Evolutionary conservation across 2,329 filamentous ascomycete genomes (phyloP).

Genomic region (Botrytis squamosa): DNA sequence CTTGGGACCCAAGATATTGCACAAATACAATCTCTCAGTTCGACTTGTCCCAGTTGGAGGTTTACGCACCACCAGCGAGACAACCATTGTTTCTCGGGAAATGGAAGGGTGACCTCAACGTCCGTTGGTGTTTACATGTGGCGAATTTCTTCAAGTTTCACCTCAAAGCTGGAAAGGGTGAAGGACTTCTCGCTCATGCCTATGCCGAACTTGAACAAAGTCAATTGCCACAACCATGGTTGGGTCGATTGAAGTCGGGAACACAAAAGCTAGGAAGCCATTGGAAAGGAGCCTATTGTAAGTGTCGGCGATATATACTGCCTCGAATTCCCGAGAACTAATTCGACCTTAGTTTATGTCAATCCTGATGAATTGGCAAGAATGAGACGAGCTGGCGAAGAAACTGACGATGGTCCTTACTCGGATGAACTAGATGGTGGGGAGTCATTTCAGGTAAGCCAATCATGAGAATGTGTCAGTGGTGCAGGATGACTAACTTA

Average conservation of each 20-base stretch:
- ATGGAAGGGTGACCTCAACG: slow-evolving; percentile 43
- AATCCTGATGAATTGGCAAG: slow-evolving; percentile 26
- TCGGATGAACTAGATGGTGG: slow-evolving; percentile 27
- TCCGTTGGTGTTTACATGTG: slow-evolving; percentile 47
- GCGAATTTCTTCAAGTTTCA: slow-evolving; percentile 55
- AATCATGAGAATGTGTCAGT: background rate
- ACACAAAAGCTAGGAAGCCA: slow-evolving; percentile 42
- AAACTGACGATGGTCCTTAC: slow-evolving; percentile 21
- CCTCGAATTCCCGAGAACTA: background rate
- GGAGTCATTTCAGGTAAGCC: slow-evolving; percentile 33
- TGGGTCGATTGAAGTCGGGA: slow-evolving; percentile 39
- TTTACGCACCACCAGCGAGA: slow-evolving; percentile 41
- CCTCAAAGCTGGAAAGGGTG: slow-evolving; percentile 41
- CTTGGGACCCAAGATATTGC: slow-evolving; percentile 34
- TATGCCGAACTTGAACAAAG: slow-evolving; percentile 40
- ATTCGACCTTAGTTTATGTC: slow-evolving; percentile 29
- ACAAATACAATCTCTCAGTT: slow-evolving; percentile 38
- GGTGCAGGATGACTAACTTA: background rate
- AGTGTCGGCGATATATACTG: slow-evolving; percentile 20
- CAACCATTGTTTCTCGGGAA: slow-evolving; percentile 45
- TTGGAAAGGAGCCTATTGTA: slow-evolving; percentile 53
- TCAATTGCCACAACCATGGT: slow-evolving; percentile 47
- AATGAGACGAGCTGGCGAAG: slow-evolving; percentile 25
- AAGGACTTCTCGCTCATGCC: slow-evolving; percentile 38
- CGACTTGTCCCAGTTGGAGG: slow-evolving; percentile 46